Evolutionary conservation across 176 grass and related monocot genomes (phyloP).

Genomic region (Oryza nivara): DNA sequence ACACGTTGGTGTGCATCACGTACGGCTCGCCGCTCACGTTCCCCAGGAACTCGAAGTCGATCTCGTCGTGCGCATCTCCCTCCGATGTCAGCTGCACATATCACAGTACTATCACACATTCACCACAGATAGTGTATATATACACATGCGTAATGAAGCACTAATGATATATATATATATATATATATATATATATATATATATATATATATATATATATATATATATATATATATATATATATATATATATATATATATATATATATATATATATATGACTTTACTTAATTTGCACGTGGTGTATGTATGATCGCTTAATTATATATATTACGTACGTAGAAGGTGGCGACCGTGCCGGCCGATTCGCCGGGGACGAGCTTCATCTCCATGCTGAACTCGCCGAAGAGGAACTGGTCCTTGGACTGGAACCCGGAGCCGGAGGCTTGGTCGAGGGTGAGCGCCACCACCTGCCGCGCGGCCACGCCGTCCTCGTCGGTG

Average conservation of each 20-base stretch:
- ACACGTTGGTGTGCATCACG: slow-evolving; percentile 61
- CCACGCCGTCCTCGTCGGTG: background rate
- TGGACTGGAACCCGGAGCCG: slow-evolving; percentile 60
- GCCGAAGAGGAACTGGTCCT: slow-evolving; percentile 54
- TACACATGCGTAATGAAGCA: background rate
- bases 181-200: too few species aligned
- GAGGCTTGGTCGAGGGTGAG: slow-evolving; percentile 38
- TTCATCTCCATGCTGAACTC: slow-evolving; percentile 57
- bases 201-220: too few species aligned
- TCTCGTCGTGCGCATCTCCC: slow-evolving; percentile 54
- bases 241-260: too few species aligned
- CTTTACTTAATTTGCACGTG: too few species aligned
- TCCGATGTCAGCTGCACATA: slow-evolving; percentile 43
- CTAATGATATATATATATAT: too few species aligned
- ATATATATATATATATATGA: too few species aligned
- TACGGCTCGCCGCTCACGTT: slow-evolving; percentile 56
- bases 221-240: too few species aligned
- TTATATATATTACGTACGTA: slow-evolving; percentile 41
- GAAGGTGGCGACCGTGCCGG: slow-evolving; percentile 56
- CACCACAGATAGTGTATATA: background rate
- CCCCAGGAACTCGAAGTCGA: slow-evolving; percentile 71
- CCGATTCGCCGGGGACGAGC: slow-evolving; percentile 57
- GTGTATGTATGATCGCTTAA: background rate
- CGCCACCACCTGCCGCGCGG: slow-evolving; percentile 3
- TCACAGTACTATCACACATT: background rate